Base-by-base conservation (phyloP, 2,329 filamentous ascomycete species). In the Arthrobotrys sphaeroides region DNA sequence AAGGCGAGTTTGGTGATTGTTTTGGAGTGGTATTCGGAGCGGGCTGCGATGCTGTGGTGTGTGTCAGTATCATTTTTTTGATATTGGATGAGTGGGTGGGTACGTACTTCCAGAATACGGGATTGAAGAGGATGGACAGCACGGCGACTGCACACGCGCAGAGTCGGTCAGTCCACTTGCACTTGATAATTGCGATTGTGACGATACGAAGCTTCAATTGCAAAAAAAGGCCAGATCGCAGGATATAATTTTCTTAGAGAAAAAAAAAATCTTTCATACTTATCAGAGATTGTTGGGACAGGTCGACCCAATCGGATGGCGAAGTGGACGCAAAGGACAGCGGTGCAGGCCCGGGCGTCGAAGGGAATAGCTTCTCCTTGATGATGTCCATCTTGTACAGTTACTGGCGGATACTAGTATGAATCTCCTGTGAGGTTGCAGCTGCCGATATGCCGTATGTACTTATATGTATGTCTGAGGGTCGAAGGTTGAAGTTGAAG, bases 41-140 rank as follows among this genome's bases (percentile, higher is more conserved):
- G 67, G 43, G 70, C 76, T 51, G 55, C 20, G 69, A 55, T 62
- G 66, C 53, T 65, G 60, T 38, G 40, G 49, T 45, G 38, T 55
- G 28, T 55, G 51, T 55, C 51, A 55, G 43, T 22, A 49, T 62
- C 12, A 12, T 13, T 57, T 40, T 38, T 65, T 38, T 38, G 93
- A 90, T 77, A 93, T 93, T 53, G 43, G 36, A 40, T n/a, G n/a
- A n/a, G n/a, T n/a, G 45, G 40, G 22, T 18, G 40, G 6, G 26
- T 28, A 87, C 92, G 86, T 87, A 97, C 94, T 99, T 99, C 95
- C 95, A 99, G 84, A 97, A 98, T n/a, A 95, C 90, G 20, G 95
- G 95, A 84, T 99, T 99, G 84, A 99, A 98, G 55, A 90, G 87
- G 84, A 99, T 96, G 62, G 91, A 88, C 67, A 86, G 87, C 53